Percentiles rank a stretch among this genome's conserved stretches.
phyloP scores from a whole-genome alignment of 2,329 filamentous ascomycete genomes.

The Fusarium nanum region DNA sequence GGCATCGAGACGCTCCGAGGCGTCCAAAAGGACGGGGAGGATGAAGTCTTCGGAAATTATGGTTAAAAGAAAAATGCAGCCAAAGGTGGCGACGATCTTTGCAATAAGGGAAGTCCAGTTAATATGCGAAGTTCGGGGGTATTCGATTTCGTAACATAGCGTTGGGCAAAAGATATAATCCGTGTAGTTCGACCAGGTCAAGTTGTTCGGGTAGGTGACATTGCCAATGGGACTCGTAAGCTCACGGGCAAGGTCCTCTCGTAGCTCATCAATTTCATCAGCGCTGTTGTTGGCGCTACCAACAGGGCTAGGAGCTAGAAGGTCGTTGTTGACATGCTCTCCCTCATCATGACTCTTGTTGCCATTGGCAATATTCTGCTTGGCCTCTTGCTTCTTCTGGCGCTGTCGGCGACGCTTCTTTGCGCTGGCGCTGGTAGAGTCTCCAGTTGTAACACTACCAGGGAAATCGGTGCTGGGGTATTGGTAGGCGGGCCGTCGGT shows the following conservation, averaged over 20 bases:
- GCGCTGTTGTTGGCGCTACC: constrained; percentile 45
- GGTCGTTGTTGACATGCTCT: constrained; percentile 14
- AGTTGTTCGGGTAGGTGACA: constrained; percentile 89
- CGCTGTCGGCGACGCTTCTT: constrained; percentile 44
- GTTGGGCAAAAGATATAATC: constrained; percentile 95
- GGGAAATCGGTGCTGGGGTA: constrained; percentile 73
- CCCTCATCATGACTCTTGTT: constrained; percentile 47
- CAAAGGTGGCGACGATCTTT: constrained; percentile 91
- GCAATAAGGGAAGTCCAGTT: constrained; percentile 84
- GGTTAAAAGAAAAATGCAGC: constrained; percentile 94
- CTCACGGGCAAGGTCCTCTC: constrained; percentile 89
- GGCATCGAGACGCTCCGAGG: constrained; percentile 64
- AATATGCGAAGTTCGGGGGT: constrained; percentile 81
- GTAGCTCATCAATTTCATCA: constrained; percentile 73
- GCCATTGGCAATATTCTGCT: constrained; percentile 34
- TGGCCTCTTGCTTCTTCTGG: constrained; percentile 26
- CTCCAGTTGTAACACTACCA: constrained; percentile 52
- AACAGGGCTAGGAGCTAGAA: constrained; percentile 20
- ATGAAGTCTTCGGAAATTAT: constrained; percentile 96
- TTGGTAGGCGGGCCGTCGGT: constrained; percentile 76
- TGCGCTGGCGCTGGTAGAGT: constrained; percentile 17
- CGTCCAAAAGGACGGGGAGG: constrained; percentile 85
- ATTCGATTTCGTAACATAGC: constrained; percentile 97
- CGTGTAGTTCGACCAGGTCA: constrained; percentile 82
- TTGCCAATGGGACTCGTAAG: constrained; percentile 90